Evolutionary conservation across 2,329 filamentous ascomycete genomes (phyloP), one percentile per base, ranked within the genome.

Genomic region (Phialophora verrucosa): DNA sequence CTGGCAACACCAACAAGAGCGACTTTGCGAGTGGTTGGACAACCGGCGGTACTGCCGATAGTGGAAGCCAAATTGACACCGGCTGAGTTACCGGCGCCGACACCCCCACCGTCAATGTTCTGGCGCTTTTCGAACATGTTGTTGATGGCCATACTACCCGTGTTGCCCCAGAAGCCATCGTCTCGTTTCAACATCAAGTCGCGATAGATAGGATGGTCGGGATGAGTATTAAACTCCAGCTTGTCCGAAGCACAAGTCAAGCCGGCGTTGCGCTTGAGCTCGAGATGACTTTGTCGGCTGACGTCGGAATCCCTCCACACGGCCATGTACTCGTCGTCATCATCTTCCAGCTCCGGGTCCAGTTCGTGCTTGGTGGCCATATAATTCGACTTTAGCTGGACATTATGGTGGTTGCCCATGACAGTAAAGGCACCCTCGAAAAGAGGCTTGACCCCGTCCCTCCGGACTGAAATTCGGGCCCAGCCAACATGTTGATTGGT

Each of bases 241-340:
- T 80, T 78, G 77, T 98, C 92, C 3, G 92, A 88, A 27, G 83
- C 83, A 77, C 95, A 99, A 4, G 84, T 83, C 6, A 82, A 78
- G 17, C 78, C 77, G 8, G 80, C 66, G 62, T 82, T 83, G 68
- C 91, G 86, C 79, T 88, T 91, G 72, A 95, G 78, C 69, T 94
- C 90, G 25, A 82, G 79, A 62, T 85, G 85, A 44, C 67, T 59
- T 80, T 78, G n/a, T 74, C 74, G 68, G 73, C 81, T 77, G 74
- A 97, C 87, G 77, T 99, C 95, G 31, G 93, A 96, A 75, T 98
- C 93, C 70, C 93, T 87, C 85, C 92, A 98, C 0, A 97, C 85
- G 42, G 97, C 84, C 93, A 99, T 95, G 75, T 87, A 90, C 68
- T 96, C 91, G 35, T 88, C 85, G 4, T 81, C 83, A 54, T 81